Evolutionary conservation across 169 alveolate genomes (phyloP), one percentile per base, ranked within the genome.

Genomic region (Plasmodium relictum): DNA sequence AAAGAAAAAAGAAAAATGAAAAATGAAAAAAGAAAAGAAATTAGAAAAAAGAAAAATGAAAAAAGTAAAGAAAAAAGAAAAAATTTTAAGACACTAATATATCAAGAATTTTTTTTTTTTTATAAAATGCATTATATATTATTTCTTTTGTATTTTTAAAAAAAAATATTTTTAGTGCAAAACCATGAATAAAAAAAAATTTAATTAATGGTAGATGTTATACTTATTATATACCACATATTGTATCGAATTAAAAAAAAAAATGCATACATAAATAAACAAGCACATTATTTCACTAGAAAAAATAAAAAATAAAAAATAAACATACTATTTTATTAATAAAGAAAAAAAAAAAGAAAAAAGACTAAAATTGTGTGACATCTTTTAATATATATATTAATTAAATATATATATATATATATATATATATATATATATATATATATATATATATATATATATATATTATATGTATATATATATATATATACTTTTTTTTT

Each of bases 191-290:
- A 66, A 39, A 22, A 39, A 45, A 22, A 61, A 37, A 44, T 18
- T 45, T 52, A 74, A 45, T 76, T 37, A 76, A 56, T 76, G 70
- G n/a, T 56, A 76, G 88, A 76, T 76, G 88, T 72, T 76, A 63
- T 24, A 41, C 66, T 18, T 69, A 45, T 69, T 58, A 73, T 41
- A 22, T 45, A n/a, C 59, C 9, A n/a, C 56, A 48, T 24, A 54
- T 50, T 52, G 24, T 26, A 22, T 42, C 20, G 22, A 48, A 45
- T 42, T n/a, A 73, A 73, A 73, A 14, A 39, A 22, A 5, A 12
- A 39, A 54, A 54, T 56, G 56, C 24, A 50, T 18, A 73, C 56
- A 20, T 20, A 50, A 12, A 20, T 14, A 4, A n/a, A 73, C 20
- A 22, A 37, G 58, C 31, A 31, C 6, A 2, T 56, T 16, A n/a